Conservation (phyloP, 345 rosid genomes). For the Eutrema yunnanense region DNA sequence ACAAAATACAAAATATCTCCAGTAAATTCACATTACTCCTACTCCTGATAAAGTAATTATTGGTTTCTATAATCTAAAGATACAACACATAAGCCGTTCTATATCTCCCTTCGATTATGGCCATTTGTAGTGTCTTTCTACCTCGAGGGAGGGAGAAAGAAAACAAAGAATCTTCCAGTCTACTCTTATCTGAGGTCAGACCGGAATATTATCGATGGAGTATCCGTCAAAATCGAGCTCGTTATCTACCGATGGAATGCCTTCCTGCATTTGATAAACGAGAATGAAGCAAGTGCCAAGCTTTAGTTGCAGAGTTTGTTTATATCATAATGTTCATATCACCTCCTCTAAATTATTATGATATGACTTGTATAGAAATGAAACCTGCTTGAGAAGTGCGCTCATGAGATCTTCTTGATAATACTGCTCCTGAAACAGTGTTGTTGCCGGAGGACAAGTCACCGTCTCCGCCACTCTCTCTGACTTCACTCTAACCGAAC, state of each 20-base stretch:
- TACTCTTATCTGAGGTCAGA: conserved; percentile 21
- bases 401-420: conserved; percentile 90
- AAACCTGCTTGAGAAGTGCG: conserved; percentile 76
- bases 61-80: background rate
- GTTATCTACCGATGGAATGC: conserved; percentile 44
- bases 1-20: background rate
- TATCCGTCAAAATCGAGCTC: conserved; percentile 84
- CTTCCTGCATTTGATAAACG: conserved; percentile 44
- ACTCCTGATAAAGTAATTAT: background rate
- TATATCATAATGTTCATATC: background rate
- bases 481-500: conserved; percentile 53
- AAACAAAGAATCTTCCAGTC: conserved; percentile 18
- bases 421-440: conserved; percentile 50
- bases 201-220: conserved; percentile 63
- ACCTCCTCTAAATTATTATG: background rate
- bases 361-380: background rate
- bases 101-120: background rate
- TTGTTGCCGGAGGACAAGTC: conserved; percentile 24
- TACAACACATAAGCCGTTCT: conserved; percentile 10
- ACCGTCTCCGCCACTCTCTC: conserved; percentile 52
- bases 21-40: conserved; percentile 17
- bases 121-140: background rate
- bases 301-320: background rate
- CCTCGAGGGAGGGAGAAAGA: background rate
- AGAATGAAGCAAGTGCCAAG: background rate